Conservation (phyloP, 805 yeast genomes). For the Wickerhamiella brachini region DNA sequence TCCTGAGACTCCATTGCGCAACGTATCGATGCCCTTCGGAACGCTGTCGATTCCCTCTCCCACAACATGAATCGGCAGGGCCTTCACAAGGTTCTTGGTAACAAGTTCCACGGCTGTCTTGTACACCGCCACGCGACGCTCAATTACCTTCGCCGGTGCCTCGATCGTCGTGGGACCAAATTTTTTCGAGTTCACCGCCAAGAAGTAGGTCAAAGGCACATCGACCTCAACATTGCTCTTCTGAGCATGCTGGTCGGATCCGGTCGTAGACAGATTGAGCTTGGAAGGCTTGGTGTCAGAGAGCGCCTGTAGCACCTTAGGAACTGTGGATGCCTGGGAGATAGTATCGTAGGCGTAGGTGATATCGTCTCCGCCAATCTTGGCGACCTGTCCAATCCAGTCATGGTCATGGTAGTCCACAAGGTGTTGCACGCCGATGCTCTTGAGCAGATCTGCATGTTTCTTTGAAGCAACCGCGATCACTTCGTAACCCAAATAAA, state of each 20-base stretch:
- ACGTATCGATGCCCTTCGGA: slow-evolving; percentile 9
- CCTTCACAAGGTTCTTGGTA: slow-evolving; percentile 2
- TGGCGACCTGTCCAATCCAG: slow-evolving; percentile 31
- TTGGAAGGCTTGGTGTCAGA: slow-evolving; percentile 3
- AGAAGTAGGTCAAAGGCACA: slow-evolving; percentile 6
- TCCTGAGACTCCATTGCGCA: slow-evolving; percentile 14
- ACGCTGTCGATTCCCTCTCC: slow-evolving; percentile 11
- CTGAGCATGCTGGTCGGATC: not conserved
- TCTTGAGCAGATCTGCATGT: slow-evolving; percentile 30
- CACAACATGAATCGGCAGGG: slow-evolving; percentile 8
- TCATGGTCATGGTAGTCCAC: slow-evolving; percentile 33
- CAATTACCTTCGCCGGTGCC: slow-evolving; percentile 3
- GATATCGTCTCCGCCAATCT: slow-evolving; percentile 16
- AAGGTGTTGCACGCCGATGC: slow-evolving; percentile 37
- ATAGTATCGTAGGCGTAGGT: slow-evolving; percentile 17
- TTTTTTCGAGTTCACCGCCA: slow-evolving; percentile 4
- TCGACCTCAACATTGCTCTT: slow-evolving; percentile 2
- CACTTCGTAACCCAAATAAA: slow-evolving; percentile 32
- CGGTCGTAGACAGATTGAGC: slow-evolving; percentile 3
- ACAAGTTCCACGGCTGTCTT: slow-evolving; percentile 1
- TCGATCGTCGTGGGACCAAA: slow-evolving; percentile 5
- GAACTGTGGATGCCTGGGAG: slow-evolving; percentile 8
- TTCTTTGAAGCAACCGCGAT: slow-evolving; percentile 38
- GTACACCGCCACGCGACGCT: slow-evolving; percentile 1
- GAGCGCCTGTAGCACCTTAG: slow-evolving; percentile 8